Base-by-base conservation (phyloP, 2,329 filamentous ascomycete genomes). In the Fragosphaeria purpurea region DNA sequence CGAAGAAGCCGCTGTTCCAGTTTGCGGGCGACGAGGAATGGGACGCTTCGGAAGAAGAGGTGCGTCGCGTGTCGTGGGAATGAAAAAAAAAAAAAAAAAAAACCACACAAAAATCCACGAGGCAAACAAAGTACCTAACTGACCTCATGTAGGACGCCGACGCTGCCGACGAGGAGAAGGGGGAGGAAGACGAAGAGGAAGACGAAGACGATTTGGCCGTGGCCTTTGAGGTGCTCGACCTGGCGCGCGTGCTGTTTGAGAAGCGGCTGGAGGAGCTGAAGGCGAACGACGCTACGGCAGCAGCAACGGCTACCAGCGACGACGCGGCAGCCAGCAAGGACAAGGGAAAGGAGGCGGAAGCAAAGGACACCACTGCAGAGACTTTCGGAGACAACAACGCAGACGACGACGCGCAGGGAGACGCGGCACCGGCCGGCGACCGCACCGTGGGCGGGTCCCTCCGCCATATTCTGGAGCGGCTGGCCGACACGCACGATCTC, bases 1-100 rank as follows among this genome's bases (percentile, higher is more conserved):
- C 67, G 5, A 85, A 84, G 65, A 91, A 90, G 65, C 82, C 87
- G 0, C 79, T 88, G 56, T 96, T 98, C 66, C 87, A 95, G 60
- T 95, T 98, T 63, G 85, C 82, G 5, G 93, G 93, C 51, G 91
- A 97, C 63, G 91, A 96, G 67, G 91, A 95, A 63, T 95, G 88
- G 71, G 86, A 88, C 49, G 83, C 86, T 50, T 87, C 84, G 0
- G 88, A 93, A 46, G 85, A 85, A 7, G 85, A 88, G 46, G 82
- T 50, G 30, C 4, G 46, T 7, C 4, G n/a, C 13, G 2, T 2
- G 3, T 22, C 22, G 22, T 22, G 22, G 22, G 22, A 22, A 22
- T 22, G 22, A 22, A 22, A 22, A 22, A 22, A 22, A 22, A 22
- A 22, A 22, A 22, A 22, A 22, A 22, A 22, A 22, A 3, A 22